These are phyloP conservation scores for Phytophthora aleatoria DNA, from an alignment of 352 stramenopile species.

Conservation along the genomic window DNA sequence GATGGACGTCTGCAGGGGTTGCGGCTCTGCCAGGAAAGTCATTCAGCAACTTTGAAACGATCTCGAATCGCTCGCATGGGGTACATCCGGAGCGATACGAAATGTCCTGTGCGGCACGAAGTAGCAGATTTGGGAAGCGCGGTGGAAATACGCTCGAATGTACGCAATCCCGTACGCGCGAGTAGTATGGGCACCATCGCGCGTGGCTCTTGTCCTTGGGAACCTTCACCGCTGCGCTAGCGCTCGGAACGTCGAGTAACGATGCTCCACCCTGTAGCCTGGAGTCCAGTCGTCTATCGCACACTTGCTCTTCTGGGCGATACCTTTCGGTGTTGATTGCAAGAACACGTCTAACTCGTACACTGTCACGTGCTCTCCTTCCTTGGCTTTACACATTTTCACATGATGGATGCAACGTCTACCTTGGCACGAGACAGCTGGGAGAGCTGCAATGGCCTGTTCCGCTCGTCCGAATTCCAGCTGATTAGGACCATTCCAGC, in stretches of 20 bases:
- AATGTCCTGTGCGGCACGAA: slow-evolving; percentile 44
- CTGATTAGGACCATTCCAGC: too few relatives aligned
- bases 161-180: slow-evolving; percentile 41
- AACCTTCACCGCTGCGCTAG: slow-evolving; percentile 29
- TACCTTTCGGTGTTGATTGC: slow-evolving; percentile 42
- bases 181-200: slow-evolving; percentile 62
- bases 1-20: not conserved
- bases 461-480: too few relatives aligned
- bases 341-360: slow-evolving; percentile 64
- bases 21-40: slow-evolving; percentile 53
- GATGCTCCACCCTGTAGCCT: slow-evolving; percentile 49
- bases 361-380: slow-evolving; percentile 35
- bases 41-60: slow-evolving; percentile 49
- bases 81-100: slow-evolving; percentile 44
- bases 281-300: not conserved
- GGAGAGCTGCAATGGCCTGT: slow-evolving; percentile 13
- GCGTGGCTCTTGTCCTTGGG: slow-evolving; percentile 39
- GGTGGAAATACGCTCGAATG: slow-evolving; percentile 47
- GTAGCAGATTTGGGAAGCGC: slow-evolving; percentile 41
- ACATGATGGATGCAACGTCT: slow-evolving; percentile 57
- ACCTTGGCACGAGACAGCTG: slow-evolving; percentile 37
- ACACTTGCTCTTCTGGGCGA: not conserved
- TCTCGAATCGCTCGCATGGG: slow-evolving; percentile 50
- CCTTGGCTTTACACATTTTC: slow-evolving; percentile 43
- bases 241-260: slow-evolving; percentile 57